These are phyloP conservation scores for Hypoxylon sp. DNA, from an alignment of 2,329 filamentous ascomycete species.

Conservation along the genomic window DNA sequence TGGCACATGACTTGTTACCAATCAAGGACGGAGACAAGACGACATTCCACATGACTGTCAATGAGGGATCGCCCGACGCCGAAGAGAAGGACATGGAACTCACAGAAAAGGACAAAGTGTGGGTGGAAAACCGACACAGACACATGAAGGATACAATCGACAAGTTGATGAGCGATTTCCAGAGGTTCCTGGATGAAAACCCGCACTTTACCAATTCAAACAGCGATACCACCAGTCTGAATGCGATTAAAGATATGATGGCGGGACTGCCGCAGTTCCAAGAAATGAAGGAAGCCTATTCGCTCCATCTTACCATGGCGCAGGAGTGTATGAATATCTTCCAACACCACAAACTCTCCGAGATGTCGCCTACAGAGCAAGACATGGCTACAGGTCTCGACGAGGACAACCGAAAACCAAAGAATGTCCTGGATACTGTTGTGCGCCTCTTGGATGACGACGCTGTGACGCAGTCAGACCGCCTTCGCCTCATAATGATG, in stretches of 20 bases:
- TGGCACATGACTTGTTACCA: conserved; percentile 93
- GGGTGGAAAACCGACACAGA: conserved; percentile 92
- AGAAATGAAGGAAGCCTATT: conserved; percentile 95
- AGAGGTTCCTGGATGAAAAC: conserved; percentile 91
- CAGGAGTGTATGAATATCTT: conserved; percentile 98
- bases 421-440: conserved; percentile 87
- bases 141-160: conserved; percentile 99
- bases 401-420: conserved; percentile 91
- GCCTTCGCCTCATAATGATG: conserved; percentile 86
- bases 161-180: conserved; percentile 92
- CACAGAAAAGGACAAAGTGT: conserved; percentile 90
- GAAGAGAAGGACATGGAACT: conserved; percentile 94
- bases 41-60: conserved; percentile 84
- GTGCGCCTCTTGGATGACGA: conserved; percentile 92
- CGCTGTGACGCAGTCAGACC: conserved; percentile 77
- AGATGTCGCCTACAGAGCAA: conserved; percentile 91
- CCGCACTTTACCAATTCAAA: conserved; percentile 88
- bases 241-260: conserved; percentile 97
- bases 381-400: conserved; percentile 92
- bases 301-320: conserved; percentile 94
- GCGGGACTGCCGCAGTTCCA: conserved; percentile 95
- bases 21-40: conserved; percentile 92
- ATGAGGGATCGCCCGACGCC: conserved; percentile 78
- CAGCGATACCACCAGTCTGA: conserved; percentile 81
- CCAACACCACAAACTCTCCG: conserved; percentile 84